These are phyloP conservation scores for Exophiala bonariae DNA, from an alignment of 2,329 filamentous ascomycete genomes.

Conservation along the genomic window DNA sequence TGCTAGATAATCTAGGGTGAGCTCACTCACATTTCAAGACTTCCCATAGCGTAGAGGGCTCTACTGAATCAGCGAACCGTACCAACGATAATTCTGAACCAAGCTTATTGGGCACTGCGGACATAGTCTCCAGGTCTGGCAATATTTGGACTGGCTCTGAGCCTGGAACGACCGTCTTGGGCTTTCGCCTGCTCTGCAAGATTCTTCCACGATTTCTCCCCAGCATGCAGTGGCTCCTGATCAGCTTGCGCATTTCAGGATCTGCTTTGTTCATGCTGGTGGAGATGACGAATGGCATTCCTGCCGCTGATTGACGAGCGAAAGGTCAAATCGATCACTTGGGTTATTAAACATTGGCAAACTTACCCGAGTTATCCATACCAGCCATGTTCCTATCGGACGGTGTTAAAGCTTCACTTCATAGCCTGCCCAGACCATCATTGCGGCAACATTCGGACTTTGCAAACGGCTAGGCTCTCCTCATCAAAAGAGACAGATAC, in stretches of 20 bases:
- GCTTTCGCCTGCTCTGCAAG: constrained; percentile 1
- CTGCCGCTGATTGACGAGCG: too few relatives aligned
- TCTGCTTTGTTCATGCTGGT: constrained; percentile 32
- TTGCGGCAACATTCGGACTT: too few relatives aligned
- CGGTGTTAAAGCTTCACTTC: too few relatives aligned
- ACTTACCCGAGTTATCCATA: too few relatives aligned
- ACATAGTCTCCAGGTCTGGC: not conserved
- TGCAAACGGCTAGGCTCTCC: too few relatives aligned
- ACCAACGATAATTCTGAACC: constrained; percentile 28
- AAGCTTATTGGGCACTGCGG: constrained; percentile 3
- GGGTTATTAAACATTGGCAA: too few relatives aligned
- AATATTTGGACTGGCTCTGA: not conserved
- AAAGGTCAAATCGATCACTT: too few relatives aligned
- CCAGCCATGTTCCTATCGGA: too few relatives aligned
- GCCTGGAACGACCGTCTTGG: not conserved
- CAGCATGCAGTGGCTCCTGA: constrained; percentile 46
- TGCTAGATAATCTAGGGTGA: not conserved
- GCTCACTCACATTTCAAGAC: constrained; percentile 33
- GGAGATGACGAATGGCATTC: constrained; percentile 37
- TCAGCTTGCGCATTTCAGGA: constrained; percentile 36
- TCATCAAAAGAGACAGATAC: too few relatives aligned
- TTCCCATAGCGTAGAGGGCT: constrained; percentile 26
- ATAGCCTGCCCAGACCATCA: too few relatives aligned
- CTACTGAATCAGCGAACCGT: constrained; percentile 31
- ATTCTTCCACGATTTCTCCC: constrained; percentile 41